Percentiles rank a stretch among this genome's conserved stretches.
phyloP scores from a whole-genome alignment of 2,329 filamentous ascomycete genomes.

The Mycosphaerella sp. region DNA sequence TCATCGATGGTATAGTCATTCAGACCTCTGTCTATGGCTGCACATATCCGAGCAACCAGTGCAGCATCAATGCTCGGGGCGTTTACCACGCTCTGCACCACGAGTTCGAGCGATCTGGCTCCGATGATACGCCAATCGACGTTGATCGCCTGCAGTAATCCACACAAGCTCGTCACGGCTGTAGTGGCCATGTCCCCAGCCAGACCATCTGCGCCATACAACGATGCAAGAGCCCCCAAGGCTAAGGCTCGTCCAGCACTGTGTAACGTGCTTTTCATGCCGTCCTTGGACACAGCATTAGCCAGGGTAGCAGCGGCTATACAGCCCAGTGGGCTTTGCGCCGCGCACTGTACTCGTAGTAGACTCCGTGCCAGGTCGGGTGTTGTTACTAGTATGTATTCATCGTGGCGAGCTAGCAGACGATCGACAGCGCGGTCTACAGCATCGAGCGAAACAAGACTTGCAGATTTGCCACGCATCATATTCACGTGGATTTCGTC shows the following conservation, averaged over 20 bases:
- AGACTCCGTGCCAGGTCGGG: constrained; percentile 23
- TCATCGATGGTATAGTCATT: constrained; percentile 90
- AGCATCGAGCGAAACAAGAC: constrained; percentile 5
- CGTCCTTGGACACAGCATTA: constrained; percentile 27
- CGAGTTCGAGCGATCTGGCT: constrained; percentile 36
- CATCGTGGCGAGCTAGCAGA: constrained; percentile 29
- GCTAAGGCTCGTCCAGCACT: constrained; percentile 43
- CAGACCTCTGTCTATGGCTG: constrained; percentile 44
- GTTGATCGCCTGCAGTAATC: constrained; percentile 26
- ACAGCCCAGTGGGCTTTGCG: constrained; percentile 17
- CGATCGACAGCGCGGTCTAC: constrained; percentile 23
- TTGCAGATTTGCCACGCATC: neutral
- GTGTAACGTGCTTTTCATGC: constrained; percentile 36
- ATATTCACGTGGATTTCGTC: neutral
- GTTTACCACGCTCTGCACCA: constrained; percentile 5
- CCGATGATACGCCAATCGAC: constrained; percentile 44
- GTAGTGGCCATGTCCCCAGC: constrained; percentile 16
- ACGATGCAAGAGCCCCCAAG: constrained; percentile 35
- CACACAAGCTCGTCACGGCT: constrained; percentile 35
- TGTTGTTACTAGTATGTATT: constrained; percentile 22
- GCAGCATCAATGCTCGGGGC: constrained; percentile 2
- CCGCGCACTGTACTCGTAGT: constrained; percentile 13
- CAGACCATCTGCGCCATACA: constrained; percentile 16
- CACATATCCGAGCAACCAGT: constrained; percentile 24
- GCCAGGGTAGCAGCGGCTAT: constrained; percentile 19